Percentiles rank a stretch among this genome's conserved stretches.
phyloP scores from a whole-genome alignment of 495 filamentous ascomycete species.

The Evansstolkia leycettana region DNA sequence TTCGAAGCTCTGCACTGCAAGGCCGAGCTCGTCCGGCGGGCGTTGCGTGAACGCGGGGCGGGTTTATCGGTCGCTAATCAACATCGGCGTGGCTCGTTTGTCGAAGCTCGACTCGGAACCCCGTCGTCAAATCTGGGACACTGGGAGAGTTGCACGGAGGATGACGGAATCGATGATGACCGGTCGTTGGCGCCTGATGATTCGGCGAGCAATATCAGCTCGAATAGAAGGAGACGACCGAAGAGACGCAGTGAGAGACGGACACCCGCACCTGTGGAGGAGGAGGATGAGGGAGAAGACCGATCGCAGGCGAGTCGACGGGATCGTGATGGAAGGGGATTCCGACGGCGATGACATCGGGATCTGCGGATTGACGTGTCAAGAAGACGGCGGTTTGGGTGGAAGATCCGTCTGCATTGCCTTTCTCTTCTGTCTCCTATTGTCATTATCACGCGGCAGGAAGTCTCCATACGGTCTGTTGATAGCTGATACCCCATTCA shows the following conservation, averaged over 20 bases:
- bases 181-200: conserved; percentile 61
- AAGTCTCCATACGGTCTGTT: too few species aligned
- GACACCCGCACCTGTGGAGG: conserved; percentile 75
- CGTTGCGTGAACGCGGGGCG: conserved; percentile 66
- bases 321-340: conserved; percentile 6
- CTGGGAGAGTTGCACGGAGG: conserved; percentile 45
- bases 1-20: conserved; percentile 84
- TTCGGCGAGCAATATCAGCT: conserved; percentile 78
- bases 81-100: conserved; percentile 44
- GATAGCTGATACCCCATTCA: too few species aligned
- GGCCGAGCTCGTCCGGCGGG: conserved; percentile 68
- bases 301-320: conserved; percentile 14
- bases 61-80: conserved; percentile 70
- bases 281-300: conserved; percentile 58
- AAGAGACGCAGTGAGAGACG: conserved; percentile 60
- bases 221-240: conserved; percentile 54
- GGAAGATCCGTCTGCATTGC: too few species aligned
- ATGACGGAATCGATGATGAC: conserved; percentile 44
- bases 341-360: neutral
- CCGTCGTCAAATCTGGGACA: conserved; percentile 33
- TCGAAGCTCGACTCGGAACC: conserved; percentile 44
- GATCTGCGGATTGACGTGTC: too few species aligned
- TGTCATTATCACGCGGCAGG: too few species aligned
- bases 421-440: too few species aligned
- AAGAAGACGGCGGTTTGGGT: too few species aligned